These are phyloP conservation scores for Periconia sp. DNA, from an alignment of 2,329 filamentous ascomycete species.

Conservation along the genomic window DNA sequence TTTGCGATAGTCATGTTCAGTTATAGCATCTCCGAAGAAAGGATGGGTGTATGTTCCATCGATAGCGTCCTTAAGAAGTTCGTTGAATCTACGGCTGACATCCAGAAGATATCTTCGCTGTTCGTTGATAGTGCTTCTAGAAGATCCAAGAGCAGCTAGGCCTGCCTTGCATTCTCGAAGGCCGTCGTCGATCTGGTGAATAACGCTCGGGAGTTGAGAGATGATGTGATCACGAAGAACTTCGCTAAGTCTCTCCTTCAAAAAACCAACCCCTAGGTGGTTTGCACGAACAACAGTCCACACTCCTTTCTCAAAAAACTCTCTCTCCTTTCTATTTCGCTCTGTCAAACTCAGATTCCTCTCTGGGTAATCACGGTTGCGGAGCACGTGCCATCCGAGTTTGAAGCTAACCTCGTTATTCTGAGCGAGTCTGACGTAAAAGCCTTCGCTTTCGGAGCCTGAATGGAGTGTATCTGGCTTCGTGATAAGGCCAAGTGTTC, in stretches of 20 bases:
- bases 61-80: conserved; percentile 49
- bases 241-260: conserved; percentile 23
- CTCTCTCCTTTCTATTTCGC: conserved; percentile 39
- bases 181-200: conserved; percentile 19
- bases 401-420: conserved; percentile 43
- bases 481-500: conserved; percentile 60
- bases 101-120: conserved; percentile 53
- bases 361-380: conserved; percentile 46
- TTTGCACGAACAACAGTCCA: conserved; percentile 41
- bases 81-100: conserved; percentile 47
- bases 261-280: conserved; percentile 18
- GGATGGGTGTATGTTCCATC: conserved; percentile 48
- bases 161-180: conserved; percentile 16
- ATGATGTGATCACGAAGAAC: conserved; percentile 24
- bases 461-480: conserved; percentile 53
- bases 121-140: conserved; percentile 48
- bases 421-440: conserved; percentile 40
- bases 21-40: conserved; percentile 49
- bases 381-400: conserved; percentile 57
- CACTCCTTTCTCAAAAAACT: conserved; percentile 34
- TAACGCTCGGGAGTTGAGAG: conserved; percentile 27
- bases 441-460: conserved; percentile 44
- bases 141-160: conserved; percentile 52
- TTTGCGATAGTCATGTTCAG: conserved; percentile 14
- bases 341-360: conserved; percentile 27